Conservation (phyloP, 1,284 basidiomycete species). For the Irpex sp. region DNA sequence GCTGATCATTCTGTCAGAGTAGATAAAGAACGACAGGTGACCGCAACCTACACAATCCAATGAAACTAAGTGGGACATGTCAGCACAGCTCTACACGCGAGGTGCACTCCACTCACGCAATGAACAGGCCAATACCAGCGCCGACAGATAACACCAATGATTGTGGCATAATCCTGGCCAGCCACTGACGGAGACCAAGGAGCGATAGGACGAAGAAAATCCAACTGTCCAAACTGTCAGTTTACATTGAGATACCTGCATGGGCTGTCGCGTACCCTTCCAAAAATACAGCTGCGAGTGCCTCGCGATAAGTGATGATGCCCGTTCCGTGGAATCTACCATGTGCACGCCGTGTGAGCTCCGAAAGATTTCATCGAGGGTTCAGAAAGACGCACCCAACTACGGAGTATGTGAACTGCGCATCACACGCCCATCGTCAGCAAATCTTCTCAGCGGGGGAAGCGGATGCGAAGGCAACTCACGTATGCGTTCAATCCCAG, state of each 20-base stretch:
- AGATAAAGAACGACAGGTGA: constrained; percentile 2
- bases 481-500: constrained; percentile 89
- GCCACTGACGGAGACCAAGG: constrained; percentile 91
- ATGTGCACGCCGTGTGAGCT: constrained; percentile 13
- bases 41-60: constrained; percentile 63
- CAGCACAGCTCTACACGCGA: neutral
- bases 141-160: constrained; percentile 89
- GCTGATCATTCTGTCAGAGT: constrained; percentile 41
- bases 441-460: neutral
- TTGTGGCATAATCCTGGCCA: constrained; percentile 89
- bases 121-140: constrained; percentile 89
- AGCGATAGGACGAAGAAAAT: constrained; percentile 88
- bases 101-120: constrained; percentile 52
- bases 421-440: constrained; percentile 2
- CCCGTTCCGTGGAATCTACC: constrained; percentile 75
- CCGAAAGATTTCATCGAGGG: constrained; percentile 4
- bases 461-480: constrained; percentile 33
- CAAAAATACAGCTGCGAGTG: constrained; percentile 89
- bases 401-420: constrained; percentile 88
- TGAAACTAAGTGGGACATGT: constrained; percentile 54
- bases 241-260: neutral
- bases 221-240: constrained; percentile 56
- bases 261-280: constrained; percentile 69
- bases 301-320: constrained; percentile 82
- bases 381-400: constrained; percentile 58